Conservation (phyloP, 108 stramenopile genomes). For the Stephanodiscus minutulus region DNA sequence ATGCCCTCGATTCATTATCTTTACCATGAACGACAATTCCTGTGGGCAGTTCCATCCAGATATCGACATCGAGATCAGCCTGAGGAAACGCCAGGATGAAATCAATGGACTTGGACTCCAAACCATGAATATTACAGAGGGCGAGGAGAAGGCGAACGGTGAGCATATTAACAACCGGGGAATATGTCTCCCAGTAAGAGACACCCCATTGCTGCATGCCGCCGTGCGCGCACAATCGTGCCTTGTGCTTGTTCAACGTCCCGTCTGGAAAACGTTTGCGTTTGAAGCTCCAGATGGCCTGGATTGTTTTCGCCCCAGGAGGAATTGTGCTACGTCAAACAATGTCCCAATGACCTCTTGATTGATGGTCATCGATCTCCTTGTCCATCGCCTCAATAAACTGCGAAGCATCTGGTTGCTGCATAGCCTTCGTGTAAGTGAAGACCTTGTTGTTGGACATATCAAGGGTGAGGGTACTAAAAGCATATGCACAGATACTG, state of each 20-base stretch:
- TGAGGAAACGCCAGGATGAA: conserved; percentile 16
- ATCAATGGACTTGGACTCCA: neutral
- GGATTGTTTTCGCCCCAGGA: conserved; percentile 3
- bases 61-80: conserved; percentile 19
- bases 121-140: neutral
- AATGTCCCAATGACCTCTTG: conserved; percentile 16
- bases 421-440: conserved; percentile 19
- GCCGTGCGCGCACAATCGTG: conserved; percentile 15
- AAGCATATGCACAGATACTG: neutral
- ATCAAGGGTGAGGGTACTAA: neutral
- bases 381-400: conserved; percentile 9
- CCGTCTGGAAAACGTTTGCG: neutral
- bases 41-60: conserved; percentile 8
- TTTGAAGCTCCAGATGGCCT: conserved; percentile 16
- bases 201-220: conserved; percentile 33
- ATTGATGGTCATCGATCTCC: neutral
- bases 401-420: conserved; percentile 8
- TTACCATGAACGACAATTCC: neutral
- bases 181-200: conserved; percentile 45
- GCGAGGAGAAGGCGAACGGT: conserved; percentile 2
- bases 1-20: neutral
- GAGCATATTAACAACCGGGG: conserved; percentile 29
- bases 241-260: neutral
- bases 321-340: conserved; percentile 5
- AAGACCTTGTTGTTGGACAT: conserved; percentile 1